Conservation (phyloP, 805 yeast genomes). For the Zygoascus ofunaensis region DNA sequence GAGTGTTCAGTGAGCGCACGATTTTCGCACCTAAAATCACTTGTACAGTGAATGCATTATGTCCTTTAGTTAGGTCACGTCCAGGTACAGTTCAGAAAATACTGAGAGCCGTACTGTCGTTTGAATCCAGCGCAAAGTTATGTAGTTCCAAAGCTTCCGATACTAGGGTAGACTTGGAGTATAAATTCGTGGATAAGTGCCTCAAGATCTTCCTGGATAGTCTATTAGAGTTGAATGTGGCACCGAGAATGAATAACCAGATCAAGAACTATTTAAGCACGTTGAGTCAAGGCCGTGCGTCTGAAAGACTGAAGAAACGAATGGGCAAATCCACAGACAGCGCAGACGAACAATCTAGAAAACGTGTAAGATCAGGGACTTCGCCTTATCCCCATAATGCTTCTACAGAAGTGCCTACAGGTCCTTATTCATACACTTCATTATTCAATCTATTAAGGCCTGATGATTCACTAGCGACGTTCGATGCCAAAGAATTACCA, state of each 20-base stretch:
- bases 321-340: constrained; percentile 26
- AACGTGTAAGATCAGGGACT: constrained; percentile 17
- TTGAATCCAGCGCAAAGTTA: constrained; percentile 33
- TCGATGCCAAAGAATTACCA: constrained; percentile 65
- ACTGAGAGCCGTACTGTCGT: constrained; percentile 48
- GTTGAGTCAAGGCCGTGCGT: constrained; percentile 23
- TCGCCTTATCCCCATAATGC: constrained; percentile 12
- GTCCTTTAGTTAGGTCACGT: constrained; percentile 56
- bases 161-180: constrained; percentile 42
- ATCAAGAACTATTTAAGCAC: constrained; percentile 24
- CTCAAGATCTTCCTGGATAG: constrained; percentile 27
- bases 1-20: constrained; percentile 46
- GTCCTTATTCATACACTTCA: constrained; percentile 40
- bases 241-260: constrained; percentile 29
- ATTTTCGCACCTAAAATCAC: constrained; percentile 49
- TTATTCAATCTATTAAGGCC: constrained; percentile 60
- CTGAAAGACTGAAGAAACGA: constrained; percentile 23
- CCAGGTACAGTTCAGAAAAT: constrained; percentile 49
- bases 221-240: constrained; percentile 16
- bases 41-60: constrained; percentile 57
- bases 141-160: constrained; percentile 10
- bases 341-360: constrained; percentile 18
- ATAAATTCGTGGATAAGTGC: constrained; percentile 55
- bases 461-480: constrained; percentile 49
- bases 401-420: constrained; percentile 19